phyloP scores from a whole-genome alignment of 2,329 filamentous ascomycete genomes.

The Sclerotiophoma versabilis region DNA sequence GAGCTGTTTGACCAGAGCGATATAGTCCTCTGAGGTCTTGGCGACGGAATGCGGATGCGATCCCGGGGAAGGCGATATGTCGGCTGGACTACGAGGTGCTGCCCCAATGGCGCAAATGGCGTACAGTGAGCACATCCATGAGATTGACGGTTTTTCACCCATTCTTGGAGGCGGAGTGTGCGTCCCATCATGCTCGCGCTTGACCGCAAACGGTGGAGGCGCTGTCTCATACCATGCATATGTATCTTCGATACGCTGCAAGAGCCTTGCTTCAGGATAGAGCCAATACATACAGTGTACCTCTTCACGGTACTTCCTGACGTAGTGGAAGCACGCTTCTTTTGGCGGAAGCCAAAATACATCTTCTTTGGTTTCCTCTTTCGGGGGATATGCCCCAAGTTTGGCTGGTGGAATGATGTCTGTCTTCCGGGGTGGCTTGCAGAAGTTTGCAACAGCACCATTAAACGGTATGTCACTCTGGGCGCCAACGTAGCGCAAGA shows the following conservation, averaged over 20 bases:
- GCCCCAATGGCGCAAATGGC: slow-evolving; percentile 47
- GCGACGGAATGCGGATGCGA: slow-evolving; percentile 28
- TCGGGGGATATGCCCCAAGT: slow-evolving; percentile 43
- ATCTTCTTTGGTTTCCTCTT: slow-evolving; percentile 27
- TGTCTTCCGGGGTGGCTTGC: slow-evolving; percentile 27
- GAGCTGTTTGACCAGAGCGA: slow-evolving; percentile 43
- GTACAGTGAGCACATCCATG: slow-evolving; percentile 49
- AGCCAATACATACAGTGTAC: slow-evolving; percentile 49
- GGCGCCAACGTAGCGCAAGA: slow-evolving; percentile 46
- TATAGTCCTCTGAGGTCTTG: slow-evolving; percentile 43
- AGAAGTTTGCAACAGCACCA: slow-evolving; percentile 44
- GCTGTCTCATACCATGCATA: slow-evolving; percentile 30
- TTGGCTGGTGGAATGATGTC: slow-evolving; percentile 42
- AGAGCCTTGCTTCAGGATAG: slow-evolving; percentile 43
- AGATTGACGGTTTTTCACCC: slow-evolving; percentile 26
- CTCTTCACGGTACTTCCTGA: slow-evolving; percentile 45
- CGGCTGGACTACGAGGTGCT: slow-evolving; percentile 29
- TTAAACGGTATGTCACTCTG: slow-evolving; percentile 51
- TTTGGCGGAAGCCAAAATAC: slow-evolving; percentile 41
- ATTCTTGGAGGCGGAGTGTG: slow-evolving; percentile 14
- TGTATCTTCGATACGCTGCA: slow-evolving; percentile 43
- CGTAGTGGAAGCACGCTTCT: slow-evolving; percentile 39
- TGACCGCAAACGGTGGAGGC: background rate
- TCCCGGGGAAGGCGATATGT: slow-evolving; percentile 30
- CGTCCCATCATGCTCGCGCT: slow-evolving; percentile 1